phyloP scores from a whole-genome alignment of 352 stramenopile species.

The Phytophthora foliorum region DNA sequence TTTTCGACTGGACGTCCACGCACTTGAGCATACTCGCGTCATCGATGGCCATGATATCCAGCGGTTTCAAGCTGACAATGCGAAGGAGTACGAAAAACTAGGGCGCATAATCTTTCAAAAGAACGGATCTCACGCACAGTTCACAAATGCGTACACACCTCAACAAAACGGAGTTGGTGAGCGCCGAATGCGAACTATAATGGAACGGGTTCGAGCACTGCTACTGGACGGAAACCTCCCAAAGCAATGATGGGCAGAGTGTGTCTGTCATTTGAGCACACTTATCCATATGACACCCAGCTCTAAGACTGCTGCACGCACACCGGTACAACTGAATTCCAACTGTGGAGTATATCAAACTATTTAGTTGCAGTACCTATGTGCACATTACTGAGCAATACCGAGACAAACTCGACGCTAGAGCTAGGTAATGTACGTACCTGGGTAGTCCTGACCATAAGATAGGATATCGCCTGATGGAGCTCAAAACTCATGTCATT shows the following conservation, averaged over 20 bases:
- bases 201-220: constrained; percentile 7
- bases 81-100: constrained; percentile 14
- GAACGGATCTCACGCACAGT: neutral
- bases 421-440: constrained; percentile 3
- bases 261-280: constrained; percentile 12
- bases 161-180: constrained; percentile 16
- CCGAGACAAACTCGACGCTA: constrained; percentile 10
- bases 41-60: neutral
- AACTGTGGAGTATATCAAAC: constrained; percentile 7
- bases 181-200: constrained; percentile 6
- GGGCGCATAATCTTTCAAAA: neutral
- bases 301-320: neutral
- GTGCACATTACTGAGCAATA: constrained; percentile 13
- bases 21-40: neutral
- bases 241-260: constrained; percentile 5
- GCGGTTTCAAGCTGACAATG: neutral
- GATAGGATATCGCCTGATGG: constrained; percentile 4
- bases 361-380: constrained; percentile 12
- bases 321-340: constrained; percentile 17
- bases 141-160: constrained; percentile 18
- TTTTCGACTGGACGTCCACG: neutral
- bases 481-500: neutral
- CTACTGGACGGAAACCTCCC: constrained; percentile 3
- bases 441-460: constrained; percentile 3
- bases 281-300: constrained; percentile 12